These are phyloP conservation scores for Scytalidium sp. DNA, from an alignment of 2,329 filamentous ascomycete species.

Conservation along the genomic window DNA sequence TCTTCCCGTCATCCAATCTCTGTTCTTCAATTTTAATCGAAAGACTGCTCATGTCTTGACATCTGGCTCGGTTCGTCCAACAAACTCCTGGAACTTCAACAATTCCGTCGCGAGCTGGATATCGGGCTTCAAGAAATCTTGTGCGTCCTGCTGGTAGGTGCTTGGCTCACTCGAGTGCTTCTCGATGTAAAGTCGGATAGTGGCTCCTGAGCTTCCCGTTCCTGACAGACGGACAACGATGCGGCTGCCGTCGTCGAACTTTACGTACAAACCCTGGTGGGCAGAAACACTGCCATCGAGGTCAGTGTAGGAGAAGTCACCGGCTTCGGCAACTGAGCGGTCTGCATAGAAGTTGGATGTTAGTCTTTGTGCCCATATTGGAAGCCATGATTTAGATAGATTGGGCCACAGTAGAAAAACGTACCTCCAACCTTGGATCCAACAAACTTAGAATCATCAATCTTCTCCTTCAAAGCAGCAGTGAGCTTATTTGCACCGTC, in stretches of 20 bases:
- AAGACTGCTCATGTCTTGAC: constrained; percentile 74
- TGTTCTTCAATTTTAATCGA: neutral
- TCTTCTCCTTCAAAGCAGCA: constrained; percentile 73
- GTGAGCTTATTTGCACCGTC: constrained; percentile 91
- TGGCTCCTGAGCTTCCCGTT: constrained; percentile 91
- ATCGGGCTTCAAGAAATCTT: constrained; percentile 90
- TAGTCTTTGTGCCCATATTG: constrained; percentile 4
- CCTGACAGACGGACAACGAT: constrained; percentile 94
- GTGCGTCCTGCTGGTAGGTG: constrained; percentile 78
- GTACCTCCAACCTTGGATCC: constrained; percentile 75
- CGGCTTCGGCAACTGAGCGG: constrained; percentile 82
- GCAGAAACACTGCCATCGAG: constrained; percentile 95
- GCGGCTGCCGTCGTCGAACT: constrained; percentile 91
- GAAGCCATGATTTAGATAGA: constrained; percentile 19
- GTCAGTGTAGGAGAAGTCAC: constrained; percentile 97
- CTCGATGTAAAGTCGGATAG: constrained; percentile 95
- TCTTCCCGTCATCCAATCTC: neutral
- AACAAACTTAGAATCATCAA: constrained; percentile 71
- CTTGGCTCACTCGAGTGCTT: constrained; percentile 82
- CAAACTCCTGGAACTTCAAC: constrained; percentile 89
- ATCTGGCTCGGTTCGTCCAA: constrained; percentile 89
- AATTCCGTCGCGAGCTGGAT: constrained; percentile 81
- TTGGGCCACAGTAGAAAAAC: constrained; percentile 3
- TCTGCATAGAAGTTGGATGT: constrained; percentile 34
- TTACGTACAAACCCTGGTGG: constrained; percentile 93